Conservation (phyloP, 305 asterid species). For the Solanum aculeatissimum region DNA sequence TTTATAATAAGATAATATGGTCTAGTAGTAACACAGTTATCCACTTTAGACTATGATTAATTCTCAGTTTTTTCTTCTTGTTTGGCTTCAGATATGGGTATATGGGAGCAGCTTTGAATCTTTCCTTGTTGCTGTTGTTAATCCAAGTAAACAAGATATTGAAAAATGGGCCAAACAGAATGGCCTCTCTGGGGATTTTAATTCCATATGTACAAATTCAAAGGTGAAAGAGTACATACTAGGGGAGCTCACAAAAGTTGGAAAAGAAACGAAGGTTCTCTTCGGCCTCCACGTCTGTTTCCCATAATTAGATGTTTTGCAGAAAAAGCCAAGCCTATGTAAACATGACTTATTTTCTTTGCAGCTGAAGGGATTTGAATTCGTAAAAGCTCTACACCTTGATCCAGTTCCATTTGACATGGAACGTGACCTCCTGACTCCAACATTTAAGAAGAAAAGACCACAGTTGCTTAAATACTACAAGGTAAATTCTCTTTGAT, state of each 20-base stretch:
- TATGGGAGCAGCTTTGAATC: slow-evolving; percentile 21
- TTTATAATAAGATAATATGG: not conserved
- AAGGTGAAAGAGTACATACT: slow-evolving; percentile 9
- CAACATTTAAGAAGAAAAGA: slow-evolving; percentile 16
- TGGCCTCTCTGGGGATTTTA: slow-evolving; percentile 11
- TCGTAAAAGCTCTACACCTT: slow-evolving; percentile 10
- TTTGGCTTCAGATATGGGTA: slow-evolving; percentile 10
- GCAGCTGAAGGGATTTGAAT: slow-evolving; percentile 22
- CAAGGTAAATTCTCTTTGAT: slow-evolving; percentile 1
- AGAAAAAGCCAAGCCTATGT: not conserved
- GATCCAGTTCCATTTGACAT: slow-evolving; percentile 18
- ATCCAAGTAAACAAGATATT: slow-evolving; percentile 12
- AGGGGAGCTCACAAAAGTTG: slow-evolving; percentile 12
- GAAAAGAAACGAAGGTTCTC: slow-evolving; percentile 15
- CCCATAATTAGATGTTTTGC: not conserved
- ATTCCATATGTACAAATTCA: slow-evolving; percentile 8
- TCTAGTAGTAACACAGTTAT: not conserved
- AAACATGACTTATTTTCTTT: not conserved
- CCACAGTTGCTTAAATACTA: slow-evolving; percentile 13
- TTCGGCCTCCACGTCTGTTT: not conserved
- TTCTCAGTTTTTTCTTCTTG: not conserved
- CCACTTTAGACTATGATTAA: not conserved
- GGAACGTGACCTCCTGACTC: slow-evolving; percentile 20
- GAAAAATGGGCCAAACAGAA: slow-evolving; percentile 14
- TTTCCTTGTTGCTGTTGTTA: slow-evolving; percentile 15